A percentile compares a stretch with the other conserved stretches of the same genome.
Conservation (phyloP, 305 asterid species). For the Fraxinus xanthoxyloides region DNA sequence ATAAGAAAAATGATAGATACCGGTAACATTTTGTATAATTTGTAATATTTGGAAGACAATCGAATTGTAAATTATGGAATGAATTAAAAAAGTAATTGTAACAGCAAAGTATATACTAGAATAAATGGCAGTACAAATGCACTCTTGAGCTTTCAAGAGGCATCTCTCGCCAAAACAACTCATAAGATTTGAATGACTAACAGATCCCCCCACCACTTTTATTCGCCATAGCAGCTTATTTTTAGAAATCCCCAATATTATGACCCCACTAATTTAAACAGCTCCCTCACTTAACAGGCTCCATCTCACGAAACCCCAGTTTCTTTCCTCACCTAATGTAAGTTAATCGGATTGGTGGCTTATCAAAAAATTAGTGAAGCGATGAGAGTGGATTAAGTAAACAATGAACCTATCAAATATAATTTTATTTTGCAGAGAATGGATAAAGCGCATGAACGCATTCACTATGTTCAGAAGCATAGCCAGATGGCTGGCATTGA, state of each 20-base stretch:
- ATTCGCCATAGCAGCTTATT: not conserved
- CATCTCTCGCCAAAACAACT: not conserved
- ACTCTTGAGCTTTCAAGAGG: not conserved
- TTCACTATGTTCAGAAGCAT: not conserved
- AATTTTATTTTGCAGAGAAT: not conserved
- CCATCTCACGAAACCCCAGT: not conserved
- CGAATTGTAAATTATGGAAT: not conserved
- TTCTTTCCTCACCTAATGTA: not conserved
- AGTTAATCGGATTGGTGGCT: not conserved
- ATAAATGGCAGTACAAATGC: not conserved
- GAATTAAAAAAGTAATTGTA: not conserved
- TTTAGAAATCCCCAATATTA: too few relatives aligned
- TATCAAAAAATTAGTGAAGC: not conserved
- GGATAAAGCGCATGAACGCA: not conserved
- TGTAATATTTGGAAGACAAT: not conserved
- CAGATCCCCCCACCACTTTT: not conserved
- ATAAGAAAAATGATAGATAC: not conserved
- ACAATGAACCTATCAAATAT: not conserved
- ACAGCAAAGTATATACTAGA: not conserved
- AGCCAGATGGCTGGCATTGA: not conserved
- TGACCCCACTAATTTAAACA: too few relatives aligned
- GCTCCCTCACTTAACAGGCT: not conserved
- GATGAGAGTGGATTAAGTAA: not conserved
- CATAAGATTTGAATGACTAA: not conserved
- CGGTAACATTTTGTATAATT: not conserved